phyloP scores from a whole-genome alignment of 2,329 filamentous ascomycete genomes.

The Penicillium sclerotigenum region DNA sequence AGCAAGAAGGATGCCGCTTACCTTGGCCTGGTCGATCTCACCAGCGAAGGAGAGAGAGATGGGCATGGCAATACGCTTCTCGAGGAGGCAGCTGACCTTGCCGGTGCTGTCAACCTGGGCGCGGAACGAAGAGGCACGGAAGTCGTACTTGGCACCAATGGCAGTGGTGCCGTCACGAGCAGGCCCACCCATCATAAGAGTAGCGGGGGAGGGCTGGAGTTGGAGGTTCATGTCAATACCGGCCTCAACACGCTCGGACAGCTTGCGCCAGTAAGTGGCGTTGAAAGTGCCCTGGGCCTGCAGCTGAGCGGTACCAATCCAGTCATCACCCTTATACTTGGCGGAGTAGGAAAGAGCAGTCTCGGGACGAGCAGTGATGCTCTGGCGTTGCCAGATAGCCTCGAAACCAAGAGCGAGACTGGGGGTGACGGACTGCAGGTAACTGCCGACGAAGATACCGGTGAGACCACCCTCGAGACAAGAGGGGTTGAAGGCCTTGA shows the following conservation, averaged over 20 bases:
- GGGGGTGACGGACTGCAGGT: slow-evolving; percentile 88
- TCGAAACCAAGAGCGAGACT: slow-evolving; percentile 84
- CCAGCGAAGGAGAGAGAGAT: slow-evolving; percentile 93
- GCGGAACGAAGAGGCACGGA: slow-evolving; percentile 90
- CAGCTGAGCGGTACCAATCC: slow-evolving; percentile 87
- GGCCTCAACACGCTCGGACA: slow-evolving; percentile 94
- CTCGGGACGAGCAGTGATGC: slow-evolving; percentile 82
- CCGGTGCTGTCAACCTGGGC: slow-evolving; percentile 94
- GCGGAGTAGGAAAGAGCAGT: slow-evolving; percentile 85
- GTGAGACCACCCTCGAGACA: slow-evolving; percentile 86
- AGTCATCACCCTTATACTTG: slow-evolving; percentile 86
- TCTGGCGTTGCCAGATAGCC: slow-evolving; percentile 87
- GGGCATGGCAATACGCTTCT: slow-evolving; percentile 91
- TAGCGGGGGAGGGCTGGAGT: slow-evolving; percentile 63
- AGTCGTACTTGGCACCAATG: slow-evolving; percentile 96
- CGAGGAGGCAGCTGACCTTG: slow-evolving; percentile 85
- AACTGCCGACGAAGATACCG: slow-evolving; percentile 92
- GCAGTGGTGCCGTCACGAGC: slow-evolving; percentile 87
- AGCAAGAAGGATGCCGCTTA: slow-evolving; percentile 50
- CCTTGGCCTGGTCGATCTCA: slow-evolving; percentile 93
- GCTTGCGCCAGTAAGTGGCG: slow-evolving; percentile 86
- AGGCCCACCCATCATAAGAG: slow-evolving; percentile 70
- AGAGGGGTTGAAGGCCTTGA: slow-evolving; percentile 96
- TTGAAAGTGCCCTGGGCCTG: slow-evolving; percentile 84
- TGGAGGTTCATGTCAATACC: slow-evolving; percentile 92